Evolutionary conservation across 228 moss, liverwort and hornwort genomes (phyloP).

Genomic region (Sphagnum fallax): DNA sequence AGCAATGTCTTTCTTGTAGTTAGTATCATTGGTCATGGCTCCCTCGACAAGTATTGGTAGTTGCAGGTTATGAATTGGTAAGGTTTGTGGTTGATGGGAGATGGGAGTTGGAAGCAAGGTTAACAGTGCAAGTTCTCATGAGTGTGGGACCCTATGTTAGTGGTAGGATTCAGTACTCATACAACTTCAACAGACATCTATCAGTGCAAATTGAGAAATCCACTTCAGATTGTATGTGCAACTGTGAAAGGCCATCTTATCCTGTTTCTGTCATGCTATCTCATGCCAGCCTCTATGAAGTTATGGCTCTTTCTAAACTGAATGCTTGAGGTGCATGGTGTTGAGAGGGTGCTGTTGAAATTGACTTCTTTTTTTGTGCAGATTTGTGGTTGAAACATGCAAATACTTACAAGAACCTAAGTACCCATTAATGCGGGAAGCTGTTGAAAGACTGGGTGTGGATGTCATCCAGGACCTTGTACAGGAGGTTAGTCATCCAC

Average conservation of each 20-base stretch:
- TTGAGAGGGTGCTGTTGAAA: slow-evolving; percentile 14
- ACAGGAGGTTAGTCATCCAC: slow-evolving; percentile 31
- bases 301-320: background rate
- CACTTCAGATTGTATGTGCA: no score
- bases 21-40: background rate
- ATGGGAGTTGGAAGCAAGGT: no score
- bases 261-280: background rate
- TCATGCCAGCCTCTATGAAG: background rate
- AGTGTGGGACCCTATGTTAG: no score
- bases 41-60: background rate
- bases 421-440: slow-evolving; percentile 70
- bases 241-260: background rate
- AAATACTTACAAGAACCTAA: slow-evolving; percentile 67
- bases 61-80: no score
- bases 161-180: no score
- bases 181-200: no score
- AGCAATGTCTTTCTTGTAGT: background rate
- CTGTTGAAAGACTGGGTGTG: slow-evolving; percentile 70
- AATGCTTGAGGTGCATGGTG: background rate
- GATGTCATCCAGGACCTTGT: slow-evolving; percentile 51
- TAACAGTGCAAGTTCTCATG: no score
- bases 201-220: no score
- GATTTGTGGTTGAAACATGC: slow-evolving; percentile 80
- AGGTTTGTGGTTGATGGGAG: no score
- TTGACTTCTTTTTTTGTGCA: slow-evolving; percentile 11